Conservation (phyloP, 2,329 filamentous ascomycete species). For the Dactylonectria macrodidyma region DNA sequence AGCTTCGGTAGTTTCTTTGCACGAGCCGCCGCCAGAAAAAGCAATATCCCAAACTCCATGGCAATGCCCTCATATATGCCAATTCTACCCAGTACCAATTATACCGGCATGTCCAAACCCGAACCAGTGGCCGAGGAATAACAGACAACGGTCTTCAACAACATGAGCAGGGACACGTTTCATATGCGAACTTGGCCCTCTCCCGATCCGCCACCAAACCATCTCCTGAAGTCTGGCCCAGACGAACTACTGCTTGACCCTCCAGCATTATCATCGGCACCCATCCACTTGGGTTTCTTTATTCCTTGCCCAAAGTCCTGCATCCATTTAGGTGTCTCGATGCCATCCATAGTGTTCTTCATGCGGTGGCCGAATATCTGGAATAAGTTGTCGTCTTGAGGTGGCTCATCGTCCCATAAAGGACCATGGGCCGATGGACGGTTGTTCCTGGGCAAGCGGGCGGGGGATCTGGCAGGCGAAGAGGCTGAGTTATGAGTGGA, state of each 20-base stretch:
- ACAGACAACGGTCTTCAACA: constrained; percentile 27
- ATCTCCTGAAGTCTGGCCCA: constrained; percentile 65
- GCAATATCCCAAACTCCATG: constrained; percentile 39
- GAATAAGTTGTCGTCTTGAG: constrained; percentile 86
- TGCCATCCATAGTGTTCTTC: constrained; percentile 90
- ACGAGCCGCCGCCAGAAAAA: constrained; percentile 1
- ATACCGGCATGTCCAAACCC: constrained; percentile 32
- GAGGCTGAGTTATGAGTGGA: constrained; percentile 53
- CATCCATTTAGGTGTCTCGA: constrained; percentile 87
- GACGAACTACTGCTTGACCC: constrained; percentile 47
- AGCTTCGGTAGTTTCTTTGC: constrained; percentile 2
- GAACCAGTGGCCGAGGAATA: background rate
- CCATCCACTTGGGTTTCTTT: constrained; percentile 88
- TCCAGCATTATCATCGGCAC: constrained; percentile 65
- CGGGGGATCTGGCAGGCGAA: constrained; percentile 59
- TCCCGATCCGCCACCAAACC: constrained; percentile 67
- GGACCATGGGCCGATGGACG: constrained; percentile 51
- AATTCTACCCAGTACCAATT: constrained; percentile 30
- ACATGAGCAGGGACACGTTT: constrained; percentile 6
- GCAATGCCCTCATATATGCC: constrained; percentile 31
- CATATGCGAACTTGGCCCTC: constrained; percentile 53
- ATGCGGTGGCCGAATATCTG: constrained; percentile 87
- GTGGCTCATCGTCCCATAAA: constrained; percentile 67
- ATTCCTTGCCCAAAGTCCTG: constrained; percentile 78
- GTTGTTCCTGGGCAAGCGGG: constrained; percentile 48